These are phyloP conservation scores for Diplodia sapinea DNA, from an alignment of 2,329 filamentous ascomycete genomes.

Conservation along the genomic window DNA sequence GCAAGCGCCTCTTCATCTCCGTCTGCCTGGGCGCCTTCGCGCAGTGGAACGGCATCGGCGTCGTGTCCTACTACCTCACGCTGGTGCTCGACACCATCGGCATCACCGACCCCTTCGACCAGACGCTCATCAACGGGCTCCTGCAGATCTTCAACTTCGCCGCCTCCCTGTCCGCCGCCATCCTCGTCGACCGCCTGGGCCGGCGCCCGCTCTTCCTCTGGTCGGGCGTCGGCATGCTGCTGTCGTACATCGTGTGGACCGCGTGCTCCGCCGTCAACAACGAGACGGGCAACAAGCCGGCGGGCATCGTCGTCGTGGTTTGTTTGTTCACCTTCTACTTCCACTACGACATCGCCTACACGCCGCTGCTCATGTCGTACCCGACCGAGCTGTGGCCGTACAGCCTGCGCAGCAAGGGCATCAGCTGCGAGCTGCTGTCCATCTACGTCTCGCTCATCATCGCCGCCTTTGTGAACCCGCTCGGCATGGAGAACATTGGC, in stretches of 20 bases:
- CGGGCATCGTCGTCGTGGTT: slow-evolving; percentile 42
- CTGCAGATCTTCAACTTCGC: slow-evolving; percentile 44
- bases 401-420: slow-evolving; percentile 53
- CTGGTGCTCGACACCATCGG: slow-evolving; percentile 45
- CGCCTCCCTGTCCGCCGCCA: slow-evolving; percentile 35
- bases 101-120: slow-evolving; percentile 44
- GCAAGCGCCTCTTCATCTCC: slow-evolving; percentile 61
- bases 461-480: slow-evolving; percentile 32
- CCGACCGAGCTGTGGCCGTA: slow-evolving; percentile 55
- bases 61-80: slow-evolving; percentile 53
- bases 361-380: slow-evolving; percentile 52
- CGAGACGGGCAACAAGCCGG: slow-evolving; percentile 36
- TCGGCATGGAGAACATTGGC: slow-evolving; percentile 33
- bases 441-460: slow-evolving; percentile 29
- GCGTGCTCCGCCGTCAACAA: slow-evolving; percentile 32
- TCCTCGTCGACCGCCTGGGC: slow-evolving; percentile 46
- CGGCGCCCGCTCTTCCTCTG: slow-evolving; percentile 45
- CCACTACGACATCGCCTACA: slow-evolving; percentile 33
- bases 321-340: slow-evolving; percentile 31
- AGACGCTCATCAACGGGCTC: slow-evolving; percentile 52
- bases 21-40: slow-evolving; percentile 60
- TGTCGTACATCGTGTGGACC: slow-evolving; percentile 43
- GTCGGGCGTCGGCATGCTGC: slow-evolving; percentile 49
- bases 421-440: slow-evolving; percentile 34
- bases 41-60: slow-evolving; percentile 63